Conservation (phyloP, 441 rosid genomes). For the Oxalis stricta region DNA sequence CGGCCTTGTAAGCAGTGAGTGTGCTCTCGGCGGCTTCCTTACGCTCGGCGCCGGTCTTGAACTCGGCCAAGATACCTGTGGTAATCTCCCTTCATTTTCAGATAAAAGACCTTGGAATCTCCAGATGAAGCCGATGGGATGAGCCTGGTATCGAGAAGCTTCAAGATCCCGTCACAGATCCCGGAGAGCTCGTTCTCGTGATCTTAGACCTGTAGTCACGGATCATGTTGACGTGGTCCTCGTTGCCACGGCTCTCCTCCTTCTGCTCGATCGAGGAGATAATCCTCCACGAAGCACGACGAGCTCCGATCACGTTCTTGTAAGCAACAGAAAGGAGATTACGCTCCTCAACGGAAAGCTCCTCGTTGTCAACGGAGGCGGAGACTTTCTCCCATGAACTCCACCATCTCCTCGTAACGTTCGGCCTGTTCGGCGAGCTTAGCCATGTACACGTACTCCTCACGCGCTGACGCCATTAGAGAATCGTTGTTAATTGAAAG, state of each 20-base stretch:
- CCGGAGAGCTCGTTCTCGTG: slow-evolving; percentile 49
- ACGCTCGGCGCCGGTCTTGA: slow-evolving; percentile 57
- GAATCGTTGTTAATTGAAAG: slow-evolving; percentile 15
- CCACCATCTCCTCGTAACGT: slow-evolving; percentile 74
- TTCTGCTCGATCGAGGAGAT: slow-evolving; percentile 74
- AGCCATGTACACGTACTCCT: slow-evolving; percentile 59
- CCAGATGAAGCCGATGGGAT: slow-evolving; percentile 46
- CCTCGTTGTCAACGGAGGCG: slow-evolving; percentile 35
- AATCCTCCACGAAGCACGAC: slow-evolving; percentile 70
- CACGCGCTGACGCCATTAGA: slow-evolving; percentile 42
- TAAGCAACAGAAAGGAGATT: slow-evolving; percentile 71
- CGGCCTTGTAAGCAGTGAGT: slow-evolving; percentile 54
- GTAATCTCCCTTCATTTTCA: slow-evolving; percentile 71
- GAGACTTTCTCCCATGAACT: slow-evolving; percentile 69
- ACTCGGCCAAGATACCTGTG: slow-evolving; percentile 70
- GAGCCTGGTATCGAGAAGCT: slow-evolving; percentile 46
- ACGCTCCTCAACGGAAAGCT: slow-evolving; percentile 52
- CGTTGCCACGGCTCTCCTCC: slow-evolving; percentile 75
- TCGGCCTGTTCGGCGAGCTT: slow-evolving; percentile 69
- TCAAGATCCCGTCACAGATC: slow-evolving; percentile 60
- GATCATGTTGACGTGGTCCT: slow-evolving; percentile 48
- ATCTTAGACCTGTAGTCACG: slow-evolving; percentile 62
- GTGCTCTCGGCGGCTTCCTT: slow-evolving; percentile 71
- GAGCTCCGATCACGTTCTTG: slow-evolving; percentile 71
- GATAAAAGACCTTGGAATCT: slow-evolving; percentile 59